Conservation (phyloP, 2,329 filamentous ascomycete genomes). For the Trichoderma gracile region DNA sequence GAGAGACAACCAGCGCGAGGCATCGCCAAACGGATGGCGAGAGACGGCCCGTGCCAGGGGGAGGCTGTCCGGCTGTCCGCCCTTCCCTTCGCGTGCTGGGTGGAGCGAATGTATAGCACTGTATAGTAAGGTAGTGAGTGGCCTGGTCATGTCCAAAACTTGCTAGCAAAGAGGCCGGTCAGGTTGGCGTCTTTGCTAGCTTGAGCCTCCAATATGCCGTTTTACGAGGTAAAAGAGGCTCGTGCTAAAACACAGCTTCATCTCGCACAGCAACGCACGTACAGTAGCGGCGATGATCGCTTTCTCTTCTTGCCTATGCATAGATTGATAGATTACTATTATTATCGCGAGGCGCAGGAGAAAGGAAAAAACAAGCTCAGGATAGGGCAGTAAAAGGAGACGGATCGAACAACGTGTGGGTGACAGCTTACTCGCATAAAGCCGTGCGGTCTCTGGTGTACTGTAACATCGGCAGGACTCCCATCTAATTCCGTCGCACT, state of each 20-base stretch:
- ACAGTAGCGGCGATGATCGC: constrained; percentile 5
- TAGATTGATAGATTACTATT: background rate
- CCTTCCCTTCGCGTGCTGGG: constrained; percentile 10
- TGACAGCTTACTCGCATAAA: background rate
- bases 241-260: no score
- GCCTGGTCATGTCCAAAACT: background rate
- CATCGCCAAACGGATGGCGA: constrained; percentile 4
- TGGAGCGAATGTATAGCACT: background rate
- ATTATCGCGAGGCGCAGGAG: background rate
- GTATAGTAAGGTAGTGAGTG: no score
- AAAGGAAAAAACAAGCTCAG: background rate
- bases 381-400: background rate
- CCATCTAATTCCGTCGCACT: background rate
- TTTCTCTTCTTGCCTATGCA: background rate
- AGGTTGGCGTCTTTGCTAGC: constrained; percentile 3
- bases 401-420: background rate
- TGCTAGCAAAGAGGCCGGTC: background rate
- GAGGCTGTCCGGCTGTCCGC: constrained; percentile 8
- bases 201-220: constrained; percentile 5
- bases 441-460: no score
- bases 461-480: background rate
- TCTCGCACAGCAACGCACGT: no score
- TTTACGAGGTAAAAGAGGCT: background rate
- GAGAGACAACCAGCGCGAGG: background rate
- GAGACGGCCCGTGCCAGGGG: constrained; percentile 22